Percentiles rank a stretch among this genome's conserved stretches.
Conservation (phyloP, 371 early-diverging fungal genomes). For the Mucor circinelloides region DNA sequence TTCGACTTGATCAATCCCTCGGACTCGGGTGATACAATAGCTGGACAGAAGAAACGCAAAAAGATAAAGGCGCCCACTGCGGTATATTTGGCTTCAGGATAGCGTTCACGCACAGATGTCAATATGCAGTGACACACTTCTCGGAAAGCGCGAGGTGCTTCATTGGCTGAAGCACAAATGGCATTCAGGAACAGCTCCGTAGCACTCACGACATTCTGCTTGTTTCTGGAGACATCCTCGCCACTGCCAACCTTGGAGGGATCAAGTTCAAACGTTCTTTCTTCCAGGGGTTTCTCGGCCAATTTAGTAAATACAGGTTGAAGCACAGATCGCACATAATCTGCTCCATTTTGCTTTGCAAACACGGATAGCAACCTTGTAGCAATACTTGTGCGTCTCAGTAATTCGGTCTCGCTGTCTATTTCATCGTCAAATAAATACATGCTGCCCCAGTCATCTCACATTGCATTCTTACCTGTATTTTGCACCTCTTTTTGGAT, state of each 20-base stretch:
- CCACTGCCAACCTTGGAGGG: conserved; percentile 72
- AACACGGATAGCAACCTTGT: conserved; percentile 84
- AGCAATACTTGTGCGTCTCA: conserved; percentile 91
- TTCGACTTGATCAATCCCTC: conserved; percentile 53
- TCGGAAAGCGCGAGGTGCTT: conserved; percentile 76
- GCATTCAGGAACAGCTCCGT: conserved; percentile 82
- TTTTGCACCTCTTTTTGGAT: conserved; percentile 83
- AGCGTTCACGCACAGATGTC: conserved; percentile 75
- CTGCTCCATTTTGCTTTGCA: conserved; percentile 80
- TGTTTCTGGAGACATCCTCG: conserved; percentile 70
- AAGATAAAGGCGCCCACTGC: conserved; percentile 96
- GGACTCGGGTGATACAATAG: conserved; percentile 87
- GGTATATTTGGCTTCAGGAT: conserved; percentile 84
- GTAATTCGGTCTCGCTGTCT: conserved; percentile 82
- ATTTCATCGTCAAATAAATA: background rate
- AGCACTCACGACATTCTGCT: conserved; percentile 77
- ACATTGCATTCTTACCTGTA: conserved; percentile 53
- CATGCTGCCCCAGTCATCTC: background rate
- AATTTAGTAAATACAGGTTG: conserved; percentile 72
- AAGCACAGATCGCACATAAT: conserved; percentile 81
- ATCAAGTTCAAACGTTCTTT: conserved; percentile 78
- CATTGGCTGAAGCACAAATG: conserved; percentile 73
- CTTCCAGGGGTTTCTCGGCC: conserved; percentile 52
- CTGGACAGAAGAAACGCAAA: conserved; percentile 94
- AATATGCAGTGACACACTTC: conserved; percentile 83